Evolutionary conservation across 1,139 yeast species (phyloP).

Genomic region (Saccharomyces hybrid): DNA sequence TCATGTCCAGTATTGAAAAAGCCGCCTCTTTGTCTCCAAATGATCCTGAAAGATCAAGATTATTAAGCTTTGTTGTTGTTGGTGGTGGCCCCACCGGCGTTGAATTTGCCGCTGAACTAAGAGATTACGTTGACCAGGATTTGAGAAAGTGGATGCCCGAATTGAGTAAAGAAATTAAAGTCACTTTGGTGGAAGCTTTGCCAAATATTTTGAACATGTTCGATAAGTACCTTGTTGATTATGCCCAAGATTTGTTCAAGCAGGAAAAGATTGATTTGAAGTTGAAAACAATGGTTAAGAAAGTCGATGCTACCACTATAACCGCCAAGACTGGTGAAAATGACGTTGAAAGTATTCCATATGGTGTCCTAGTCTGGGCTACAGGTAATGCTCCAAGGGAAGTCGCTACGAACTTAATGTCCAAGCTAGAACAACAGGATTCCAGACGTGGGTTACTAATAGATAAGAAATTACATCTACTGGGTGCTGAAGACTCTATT

Average conservation of each 20-base stretch:
- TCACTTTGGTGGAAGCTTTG: conserved; percentile 81
- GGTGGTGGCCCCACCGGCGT: conserved; percentile 99
- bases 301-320: conserved; percentile 62
- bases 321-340: conserved; percentile 61
- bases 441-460: conserved; percentile 86
- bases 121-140: conserved; percentile 90
- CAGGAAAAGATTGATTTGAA: conserved; percentile 71
- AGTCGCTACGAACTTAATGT: conserved; percentile 59
- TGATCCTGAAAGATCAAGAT: conserved; percentile 72
- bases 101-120: conserved; percentile 90
- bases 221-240: conserved; percentile 73
- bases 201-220: conserved; percentile 87
- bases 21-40: conserved; percentile 69
- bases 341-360: conserved; percentile 56
- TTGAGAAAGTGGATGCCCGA: conserved; percentile 83
- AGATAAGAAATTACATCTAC: conserved; percentile 72
- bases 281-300: conserved; percentile 82
- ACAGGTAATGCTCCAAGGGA: conserved; percentile 92
- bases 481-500: conserved; percentile 70
- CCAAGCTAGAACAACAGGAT: conserved; percentile 63
- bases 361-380: conserved; percentile 93
- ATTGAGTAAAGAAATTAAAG: conserved; percentile 70
- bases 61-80: conserved; percentile 76
- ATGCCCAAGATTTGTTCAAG: conserved; percentile 74
- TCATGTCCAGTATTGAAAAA: conserved; percentile 76